phyloP scores from a whole-genome alignment of 352 stramenopile genomes.

The Albugo candida region DNA sequence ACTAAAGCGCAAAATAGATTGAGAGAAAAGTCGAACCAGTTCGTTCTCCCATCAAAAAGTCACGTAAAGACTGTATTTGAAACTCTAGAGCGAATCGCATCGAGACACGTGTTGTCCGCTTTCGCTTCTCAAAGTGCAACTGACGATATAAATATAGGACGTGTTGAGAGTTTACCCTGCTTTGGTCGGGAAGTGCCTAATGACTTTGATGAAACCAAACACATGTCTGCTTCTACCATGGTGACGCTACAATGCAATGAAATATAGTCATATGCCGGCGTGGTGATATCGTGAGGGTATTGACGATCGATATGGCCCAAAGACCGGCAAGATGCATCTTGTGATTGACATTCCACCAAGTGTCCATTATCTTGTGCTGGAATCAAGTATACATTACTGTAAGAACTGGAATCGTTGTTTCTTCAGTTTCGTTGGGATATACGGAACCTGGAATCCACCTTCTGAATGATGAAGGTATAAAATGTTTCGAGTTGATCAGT shows the following conservation, averaged over 20 bases:
- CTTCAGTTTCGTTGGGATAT: conserved; percentile 2
- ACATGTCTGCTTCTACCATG: conserved; percentile 1
- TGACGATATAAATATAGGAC: too few relatives aligned
- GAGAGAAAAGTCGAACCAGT: too few relatives aligned
- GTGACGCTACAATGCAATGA: neutral
- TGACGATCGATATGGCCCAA: neutral
- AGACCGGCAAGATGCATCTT: neutral
- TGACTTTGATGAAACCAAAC: conserved; percentile 4
- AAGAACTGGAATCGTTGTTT: conserved; percentile 3
- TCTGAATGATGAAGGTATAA: conserved; percentile 2
- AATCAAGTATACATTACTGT: neutral
- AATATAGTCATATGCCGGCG: conserved; percentile 3
- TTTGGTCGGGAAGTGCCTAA: too few relatives aligned
- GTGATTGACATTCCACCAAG: neutral
- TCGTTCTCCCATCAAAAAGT: too few relatives aligned
- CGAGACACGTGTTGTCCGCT: too few relatives aligned
- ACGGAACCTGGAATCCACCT: conserved; percentile 3
- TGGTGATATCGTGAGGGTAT: conserved; percentile 4
- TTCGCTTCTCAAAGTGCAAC: too few relatives aligned
- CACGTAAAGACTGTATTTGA: too few relatives aligned
- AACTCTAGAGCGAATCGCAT: too few relatives aligned
- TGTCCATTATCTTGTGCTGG: conserved; percentile 1
- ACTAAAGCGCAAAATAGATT: too few relatives aligned
- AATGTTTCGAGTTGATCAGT: conserved; percentile 1
- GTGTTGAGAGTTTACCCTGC: too few relatives aligned